Evolutionary conservation across 75 land plant species (phyloP).

Genomic region (Chamaecyparis obtusa): DNA sequence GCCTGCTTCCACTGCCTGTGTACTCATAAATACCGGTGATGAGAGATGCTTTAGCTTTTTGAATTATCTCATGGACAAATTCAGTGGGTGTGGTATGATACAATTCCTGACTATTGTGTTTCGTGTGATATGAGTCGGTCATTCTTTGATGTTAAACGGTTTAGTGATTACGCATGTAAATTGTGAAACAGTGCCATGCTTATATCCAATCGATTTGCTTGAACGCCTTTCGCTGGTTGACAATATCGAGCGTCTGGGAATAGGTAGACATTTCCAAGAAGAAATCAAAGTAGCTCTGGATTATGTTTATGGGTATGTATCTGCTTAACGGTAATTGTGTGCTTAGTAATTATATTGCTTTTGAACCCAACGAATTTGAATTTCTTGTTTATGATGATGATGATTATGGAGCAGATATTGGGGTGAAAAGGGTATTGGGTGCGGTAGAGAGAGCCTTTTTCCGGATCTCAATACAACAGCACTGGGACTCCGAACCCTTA

Average conservation of each 20-base stretch:
- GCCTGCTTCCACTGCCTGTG: too few species aligned
- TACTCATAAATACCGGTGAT: too few species aligned
- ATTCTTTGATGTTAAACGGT: too few species aligned
- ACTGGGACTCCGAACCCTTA: neutral
- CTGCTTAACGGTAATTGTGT: too few species aligned
- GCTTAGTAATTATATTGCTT: too few species aligned
- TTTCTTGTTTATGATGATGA: too few species aligned
- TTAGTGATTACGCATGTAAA: too few species aligned
- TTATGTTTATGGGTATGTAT: neutral
- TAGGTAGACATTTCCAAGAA: neutral
- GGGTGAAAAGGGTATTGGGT: neutral
- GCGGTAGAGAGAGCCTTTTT: neutral
- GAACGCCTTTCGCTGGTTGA: neutral
- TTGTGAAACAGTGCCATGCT: neutral
- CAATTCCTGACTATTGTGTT: too few species aligned
- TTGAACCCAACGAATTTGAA: neutral
- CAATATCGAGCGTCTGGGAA: neutral
- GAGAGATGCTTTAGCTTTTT: too few species aligned
- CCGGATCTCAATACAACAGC: neutral
- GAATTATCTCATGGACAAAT: too few species aligned
- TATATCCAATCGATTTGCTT: neutral
- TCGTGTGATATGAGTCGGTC: too few species aligned
- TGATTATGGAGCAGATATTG: neutral
- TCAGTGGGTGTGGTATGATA: too few species aligned
- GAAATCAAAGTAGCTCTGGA: neutral